These are phyloP conservation scores for Salpingoeca rosetta DNA, from an alignment of 78 protist species.

Conservation along the genomic window DNA sequence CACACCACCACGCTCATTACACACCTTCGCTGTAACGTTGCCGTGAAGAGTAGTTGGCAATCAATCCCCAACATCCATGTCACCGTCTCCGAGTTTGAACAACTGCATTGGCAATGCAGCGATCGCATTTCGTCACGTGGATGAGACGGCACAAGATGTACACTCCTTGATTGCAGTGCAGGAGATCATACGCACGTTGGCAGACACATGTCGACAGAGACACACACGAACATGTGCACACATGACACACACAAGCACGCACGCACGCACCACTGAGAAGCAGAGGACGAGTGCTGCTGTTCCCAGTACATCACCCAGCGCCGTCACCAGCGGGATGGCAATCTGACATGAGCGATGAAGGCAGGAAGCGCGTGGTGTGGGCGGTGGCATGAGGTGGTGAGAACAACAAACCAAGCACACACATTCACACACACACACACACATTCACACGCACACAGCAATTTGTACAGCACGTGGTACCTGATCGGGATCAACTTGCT, in stretches of 20 bases:
- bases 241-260: background rate
- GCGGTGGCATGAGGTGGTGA: background rate
- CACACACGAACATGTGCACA: too few relatives aligned
- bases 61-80: background rate
- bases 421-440: background rate
- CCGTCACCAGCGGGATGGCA: background rate
- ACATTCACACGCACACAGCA: background rate
- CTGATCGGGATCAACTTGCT: background rate
- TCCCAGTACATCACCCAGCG: background rate
- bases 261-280: background rate
- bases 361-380: background rate
- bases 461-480: background rate
- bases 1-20: too few relatives aligned
- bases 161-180: background rate
- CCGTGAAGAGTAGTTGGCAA: background rate
- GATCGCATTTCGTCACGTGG: background rate
- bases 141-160: background rate
- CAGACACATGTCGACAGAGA: background rate
- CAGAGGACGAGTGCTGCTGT: background rate
- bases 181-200: background rate
- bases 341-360: background rate
- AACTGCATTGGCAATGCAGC: background rate
- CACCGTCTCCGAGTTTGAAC: background rate
- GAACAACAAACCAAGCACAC: background rate
- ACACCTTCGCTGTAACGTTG: background rate